Base-by-base conservation (phyloP, 2,329 filamentous ascomycete genomes). In the Cladosporium sp. region DNA sequence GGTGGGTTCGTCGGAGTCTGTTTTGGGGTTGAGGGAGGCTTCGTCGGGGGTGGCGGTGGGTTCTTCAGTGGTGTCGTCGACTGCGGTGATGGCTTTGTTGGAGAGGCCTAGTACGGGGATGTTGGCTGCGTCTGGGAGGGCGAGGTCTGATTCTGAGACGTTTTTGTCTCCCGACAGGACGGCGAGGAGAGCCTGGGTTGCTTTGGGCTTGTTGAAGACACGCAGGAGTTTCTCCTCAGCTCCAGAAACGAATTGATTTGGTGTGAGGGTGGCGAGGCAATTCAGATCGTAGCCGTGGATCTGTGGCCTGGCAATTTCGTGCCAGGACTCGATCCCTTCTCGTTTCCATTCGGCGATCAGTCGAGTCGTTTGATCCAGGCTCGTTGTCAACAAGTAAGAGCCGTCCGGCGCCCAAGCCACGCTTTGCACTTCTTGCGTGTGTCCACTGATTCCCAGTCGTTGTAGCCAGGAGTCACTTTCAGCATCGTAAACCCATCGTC, bases 261-360 rank as follows among this genome's bases (percentile, higher is more conserved):
- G 70, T 7, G 82, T 84, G 4, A 96, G 75, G 0, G 84, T 80
- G 63, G 90, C 87, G 56, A 97, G 84, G 68, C 93, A 97, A 73
- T 97, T 99, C 49, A 99, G 79, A 67, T 99, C 92, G 68, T 99
- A 99, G 32, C 93, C 93, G 67, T 99, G 93, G 57, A 99, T 99
- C 67, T 99, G 93, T 3, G 93, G 93, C 43, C 93, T 79, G 1
- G 91, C 86, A 75, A 97, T 90, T 68, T 99, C 93, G 69, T 97
- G 92, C 93, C 93, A 99, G 9, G 89, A 89, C 36, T 56, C 50
- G 11, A 60, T 62, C 3, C 64, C 61, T 2, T 68, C 54, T 24
- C 75, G 74, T 54, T 78, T 79, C 93, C 92, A 97, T 62, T 84
- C 75, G 1, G 89, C 86, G 67, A 92, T 89, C 17, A 97, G 77